Evolutionary conservation across 2,329 filamentous ascomycete genomes (phyloP).

Genomic region (Hypoxylon sp.): DNA sequence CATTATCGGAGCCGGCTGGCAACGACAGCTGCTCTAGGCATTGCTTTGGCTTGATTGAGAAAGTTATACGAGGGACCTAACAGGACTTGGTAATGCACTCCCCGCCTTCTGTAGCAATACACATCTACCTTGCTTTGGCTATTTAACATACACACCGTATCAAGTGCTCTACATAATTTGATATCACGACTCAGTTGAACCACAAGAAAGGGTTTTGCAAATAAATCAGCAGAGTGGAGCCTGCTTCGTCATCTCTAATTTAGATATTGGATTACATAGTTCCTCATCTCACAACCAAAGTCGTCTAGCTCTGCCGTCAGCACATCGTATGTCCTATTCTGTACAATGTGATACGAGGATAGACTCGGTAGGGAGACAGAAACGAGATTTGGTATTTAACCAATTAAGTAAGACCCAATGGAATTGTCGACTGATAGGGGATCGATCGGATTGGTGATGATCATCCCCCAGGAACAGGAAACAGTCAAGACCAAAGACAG

Average conservation of each 20-base stretch:
- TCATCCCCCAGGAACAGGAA: constrained; percentile 41
- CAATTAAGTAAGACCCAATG: constrained; percentile 5
- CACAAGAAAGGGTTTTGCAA: neutral
- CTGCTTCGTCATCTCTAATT: constrained; percentile 33
- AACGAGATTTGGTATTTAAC: constrained; percentile 15
- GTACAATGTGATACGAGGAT: constrained; percentile 19
- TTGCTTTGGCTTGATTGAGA: constrained; percentile 12
- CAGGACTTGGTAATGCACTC: constrained; percentile 3
- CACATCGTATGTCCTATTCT: constrained; percentile 14
- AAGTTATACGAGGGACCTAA: neutral
- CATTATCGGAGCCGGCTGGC: constrained; percentile 3
- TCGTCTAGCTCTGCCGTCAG: constrained; percentile 27
- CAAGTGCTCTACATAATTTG: neutral
- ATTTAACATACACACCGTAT: neutral
- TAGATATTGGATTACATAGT: constrained; percentile 16
- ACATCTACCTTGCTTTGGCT: constrained; percentile 15
- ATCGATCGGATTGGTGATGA: constrained; percentile 37
- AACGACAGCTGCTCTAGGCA: neutral
- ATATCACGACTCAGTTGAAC: constrained; percentile 1
- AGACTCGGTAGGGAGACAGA: neutral
- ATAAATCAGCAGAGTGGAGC: constrained; percentile 18
- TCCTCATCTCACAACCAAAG: constrained; percentile 23
- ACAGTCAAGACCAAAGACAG: constrained; percentile 23
- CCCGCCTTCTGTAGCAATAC: constrained; percentile 24
- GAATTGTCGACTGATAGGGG: constrained; percentile 16